Conservation (phyloP, 108 stramenopile species). For the Pseudonitzschia pungens region DNA sequence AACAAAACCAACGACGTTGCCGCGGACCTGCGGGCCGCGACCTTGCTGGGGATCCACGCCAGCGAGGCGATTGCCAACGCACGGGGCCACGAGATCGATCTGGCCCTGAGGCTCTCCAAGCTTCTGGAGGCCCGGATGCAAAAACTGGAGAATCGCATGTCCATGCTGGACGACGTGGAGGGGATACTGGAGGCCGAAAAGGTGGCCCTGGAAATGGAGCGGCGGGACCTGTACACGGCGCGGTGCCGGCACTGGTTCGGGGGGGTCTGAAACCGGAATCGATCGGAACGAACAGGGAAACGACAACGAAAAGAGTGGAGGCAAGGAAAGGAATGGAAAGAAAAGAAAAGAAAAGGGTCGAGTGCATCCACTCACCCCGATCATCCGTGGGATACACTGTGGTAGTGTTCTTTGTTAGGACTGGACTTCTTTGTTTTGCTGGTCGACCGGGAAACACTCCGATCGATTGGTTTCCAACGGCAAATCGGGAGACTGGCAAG, state of each 20-base stretch:
- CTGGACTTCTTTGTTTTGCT: too few relatives aligned
- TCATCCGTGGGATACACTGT: too few relatives aligned
- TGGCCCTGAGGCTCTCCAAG: constrained; percentile 57
- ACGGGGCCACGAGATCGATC: constrained; percentile 47
- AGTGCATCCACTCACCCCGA: too few relatives aligned
- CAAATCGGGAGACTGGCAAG: too few relatives aligned
- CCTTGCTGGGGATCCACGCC: constrained; percentile 49
- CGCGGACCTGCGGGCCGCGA: constrained; percentile 53
- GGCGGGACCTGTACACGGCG: constrained; percentile 86
- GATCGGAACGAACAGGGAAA: too few relatives aligned
- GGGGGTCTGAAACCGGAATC: constrained; percentile 17
- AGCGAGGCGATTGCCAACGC: constrained; percentile 56
- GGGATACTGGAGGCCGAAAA: constrained; percentile 84
- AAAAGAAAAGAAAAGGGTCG: too few relatives aligned
- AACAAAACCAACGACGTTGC: too few relatives aligned
- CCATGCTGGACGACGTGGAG: constrained; percentile 82
- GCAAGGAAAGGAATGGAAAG: too few relatives aligned
- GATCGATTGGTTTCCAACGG: too few relatives aligned
- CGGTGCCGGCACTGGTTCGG: constrained; percentile 86
- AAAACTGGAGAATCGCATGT: constrained; percentile 79
- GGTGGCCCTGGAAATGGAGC: constrained; percentile 82
- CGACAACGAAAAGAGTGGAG: too few relatives aligned
- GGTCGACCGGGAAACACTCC: too few relatives aligned
- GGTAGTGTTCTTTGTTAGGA: too few relatives aligned
- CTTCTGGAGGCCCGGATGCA: constrained; percentile 76